Evolutionary conservation across 2,329 filamentous ascomycete species (phyloP), one percentile per base, ranked within the genome.

Genomic region (Zymoseptoria tritici): DNA sequence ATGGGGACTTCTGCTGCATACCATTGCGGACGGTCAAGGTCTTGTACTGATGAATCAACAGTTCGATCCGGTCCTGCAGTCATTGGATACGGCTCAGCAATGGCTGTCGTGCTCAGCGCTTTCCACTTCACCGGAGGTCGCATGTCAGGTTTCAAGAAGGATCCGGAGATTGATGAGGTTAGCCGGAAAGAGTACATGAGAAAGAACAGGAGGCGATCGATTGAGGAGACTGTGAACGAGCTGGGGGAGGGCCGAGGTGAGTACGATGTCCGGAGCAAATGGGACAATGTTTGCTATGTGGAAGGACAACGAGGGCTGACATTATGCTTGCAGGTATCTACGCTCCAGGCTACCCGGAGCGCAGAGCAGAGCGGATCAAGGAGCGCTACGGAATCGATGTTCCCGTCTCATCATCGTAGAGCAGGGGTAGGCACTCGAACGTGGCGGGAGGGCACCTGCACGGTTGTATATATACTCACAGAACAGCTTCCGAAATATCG

Each of bases 311-410:
- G 57, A 31, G 59, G 42, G 26, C 61, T 66, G 56, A 67, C 59
- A 46, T 21, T 20, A 2, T 24, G 52, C 16, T 20, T 7, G 19
- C 67, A 96, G 91, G 89, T 58, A 90, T 96, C 69, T 82, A 87
- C 67, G 88, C 84, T 49, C 86, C 89, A 16, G 90, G 90, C 56
- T 96, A 94, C 73, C 88, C 90, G 68, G 90, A 96, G 80, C 83
- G 92, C 75, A 86, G 92, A 75, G 84, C 85, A 66, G 81, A 91
- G 78, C 83, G 90, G 68, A 82, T 97, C 75, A 87, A 90, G 83
- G 87, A 91, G 77, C 90, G 86, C 75, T 96, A 96, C 71, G 91
- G 91, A 60, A 84, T 95, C 71, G 91, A 96, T 66, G 86, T 96
- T 71, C 71, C 71, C 20, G 62, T 66, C 26, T 22, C 52, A 2